A percentile compares a stretch with the other conserved stretches of the same genome.
These are phyloP conservation scores for Alternaria solani DNA, from an alignment of 2,329 filamentous ascomycete genomes.

Conservation along the genomic window DNA sequence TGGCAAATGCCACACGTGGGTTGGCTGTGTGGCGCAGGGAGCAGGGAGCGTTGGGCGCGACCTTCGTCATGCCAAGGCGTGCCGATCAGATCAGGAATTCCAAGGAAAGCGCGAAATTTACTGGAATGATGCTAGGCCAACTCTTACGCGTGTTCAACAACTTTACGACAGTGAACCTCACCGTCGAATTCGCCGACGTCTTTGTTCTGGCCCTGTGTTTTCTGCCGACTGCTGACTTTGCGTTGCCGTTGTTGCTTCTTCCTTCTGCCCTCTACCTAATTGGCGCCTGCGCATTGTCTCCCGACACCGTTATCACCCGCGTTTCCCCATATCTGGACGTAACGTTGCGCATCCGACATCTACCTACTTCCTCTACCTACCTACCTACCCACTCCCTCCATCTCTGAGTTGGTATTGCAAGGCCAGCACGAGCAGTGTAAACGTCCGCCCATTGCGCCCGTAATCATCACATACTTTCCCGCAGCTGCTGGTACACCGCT, in stretches of 20 bases:
- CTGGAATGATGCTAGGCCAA: conserved; percentile 21
- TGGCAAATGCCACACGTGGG: conserved; percentile 28
- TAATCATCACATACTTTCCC: background rate
- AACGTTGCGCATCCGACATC: conserved; percentile 4
- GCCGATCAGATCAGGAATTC: conserved; percentile 32
- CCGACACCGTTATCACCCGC: conserved; percentile 23
- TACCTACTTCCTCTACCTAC: background rate
- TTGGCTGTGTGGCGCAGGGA: conserved; percentile 22
- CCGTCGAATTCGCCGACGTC: background rate
- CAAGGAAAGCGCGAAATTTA: conserved; percentile 38
- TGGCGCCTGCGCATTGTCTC: conserved; percentile 16
- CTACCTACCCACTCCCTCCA: background rate
- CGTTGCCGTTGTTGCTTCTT: conserved; percentile 9
- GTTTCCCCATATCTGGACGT: conserved; percentile 13
- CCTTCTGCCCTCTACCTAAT: background rate
- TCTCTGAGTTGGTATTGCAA: background rate
- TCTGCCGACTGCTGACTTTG: background rate
- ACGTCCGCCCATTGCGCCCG: background rate
- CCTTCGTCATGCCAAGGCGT: conserved; percentile 35
- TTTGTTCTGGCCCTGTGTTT: background rate
- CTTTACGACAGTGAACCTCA: conserved; percentile 1
- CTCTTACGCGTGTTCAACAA: conserved; percentile 31
- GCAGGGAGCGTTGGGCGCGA: conserved; percentile 26
- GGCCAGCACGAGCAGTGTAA: background rate
- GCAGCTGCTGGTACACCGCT: conserved; percentile 6